Conservation (phyloP, 2,329 filamentous ascomycete genomes). For the Corinectria fuckeliana region DNA sequence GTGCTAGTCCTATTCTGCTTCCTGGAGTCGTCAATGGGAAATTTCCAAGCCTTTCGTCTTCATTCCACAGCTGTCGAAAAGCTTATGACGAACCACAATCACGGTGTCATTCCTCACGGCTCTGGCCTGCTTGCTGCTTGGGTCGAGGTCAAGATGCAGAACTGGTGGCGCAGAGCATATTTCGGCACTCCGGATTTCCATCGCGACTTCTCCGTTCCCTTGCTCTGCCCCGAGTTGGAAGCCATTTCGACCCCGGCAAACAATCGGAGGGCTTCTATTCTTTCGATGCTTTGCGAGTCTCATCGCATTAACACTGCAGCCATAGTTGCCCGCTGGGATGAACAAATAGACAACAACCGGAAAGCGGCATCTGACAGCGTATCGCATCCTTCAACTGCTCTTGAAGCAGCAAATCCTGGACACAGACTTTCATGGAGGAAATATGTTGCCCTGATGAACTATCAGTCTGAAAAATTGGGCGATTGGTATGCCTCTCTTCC, state of each 20-base stretch:
- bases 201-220: background rate
- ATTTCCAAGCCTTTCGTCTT: slow-evolving; percentile 25
- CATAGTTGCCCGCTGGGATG: background rate
- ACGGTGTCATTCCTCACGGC: background rate
- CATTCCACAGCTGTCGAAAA: slow-evolving; percentile 18
- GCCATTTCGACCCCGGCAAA: background rate
- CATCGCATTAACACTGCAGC: slow-evolving; percentile 4
- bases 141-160: slow-evolving; percentile 28
- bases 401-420: background rate
- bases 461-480: background rate
- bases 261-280: background rate
- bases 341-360: background rate
- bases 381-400: background rate
- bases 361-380: fast-evolving
- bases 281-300: slow-evolving; percentile 19
- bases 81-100: background rate
- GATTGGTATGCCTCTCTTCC: slow-evolving; percentile 12
- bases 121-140: slow-evolving; percentile 23
- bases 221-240: background rate
- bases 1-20: slow-evolving; percentile 31
- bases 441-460: background rate
- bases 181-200: slow-evolving; percentile 27
- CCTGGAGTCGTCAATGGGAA: slow-evolving; percentile 33
- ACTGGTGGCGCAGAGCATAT: slow-evolving; percentile 34
- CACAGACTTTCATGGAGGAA: background rate